Evolutionary conservation across 768 basidiomycete genomes (phyloP), one percentile per base, ranked within the genome.

Genomic region (Rhodocollybia butyracea): DNA sequence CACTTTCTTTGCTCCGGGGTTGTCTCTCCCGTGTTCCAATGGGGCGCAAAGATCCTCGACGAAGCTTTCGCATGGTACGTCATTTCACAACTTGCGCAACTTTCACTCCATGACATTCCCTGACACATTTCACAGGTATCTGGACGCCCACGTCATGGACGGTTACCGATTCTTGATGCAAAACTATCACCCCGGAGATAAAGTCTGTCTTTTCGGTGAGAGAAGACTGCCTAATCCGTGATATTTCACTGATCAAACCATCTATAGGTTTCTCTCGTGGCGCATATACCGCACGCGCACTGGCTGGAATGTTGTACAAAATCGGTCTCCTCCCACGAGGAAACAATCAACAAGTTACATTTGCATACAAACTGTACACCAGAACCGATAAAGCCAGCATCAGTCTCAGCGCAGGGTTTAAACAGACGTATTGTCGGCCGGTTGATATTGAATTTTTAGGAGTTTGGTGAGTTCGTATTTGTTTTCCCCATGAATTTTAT

Each of bases 121-220:
- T 45, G 22, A 48, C n/a, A 27, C n/a, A 22, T 51, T 46, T 36
- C 3, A 12, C 21, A 79, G 78, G 75, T 82, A 78, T 58, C 65
- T 84, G 32, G 74, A 74, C 48, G 69, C 54, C 7, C 82, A 82
- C 62, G 77, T 82, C 12, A 73, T 75, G 64, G 85, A 80, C 8
- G 91, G 91, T 0, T 93, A 92, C 68, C 73, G 71, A 58, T 92
- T 85, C 66, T 70, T 92, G 51, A 91, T 92, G 90, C 77, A 86
- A 58, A 91, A 87, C 61, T 90, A 86, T 64, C 74, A 71, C n/a
- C 61, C 70, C 0, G 91, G 89, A 1, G 89, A 90, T 65, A 88
- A 78, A 66, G 80, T 91, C 30, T 89, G 84, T 62, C 67, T 91
- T 21, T 58, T 58, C 26, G 57, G 57, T 43, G 30, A 36, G 31